These are phyloP conservation scores for Favolaschia claudopus DNA, from an alignment of 768 basidiomycete genomes.

Conservation along the genomic window DNA sequence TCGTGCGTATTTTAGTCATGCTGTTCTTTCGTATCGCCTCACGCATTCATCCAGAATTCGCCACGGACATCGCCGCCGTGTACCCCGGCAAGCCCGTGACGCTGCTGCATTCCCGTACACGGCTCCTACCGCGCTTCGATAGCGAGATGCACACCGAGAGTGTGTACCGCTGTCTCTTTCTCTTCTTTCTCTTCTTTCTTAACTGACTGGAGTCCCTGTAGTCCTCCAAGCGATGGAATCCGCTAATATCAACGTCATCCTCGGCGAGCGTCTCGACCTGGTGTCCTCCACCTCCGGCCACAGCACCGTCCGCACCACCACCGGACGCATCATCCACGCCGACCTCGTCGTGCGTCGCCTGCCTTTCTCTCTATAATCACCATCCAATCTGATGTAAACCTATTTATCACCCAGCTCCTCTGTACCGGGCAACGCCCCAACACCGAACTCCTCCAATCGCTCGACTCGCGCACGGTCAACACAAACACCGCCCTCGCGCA, in stretches of 20 bases:
- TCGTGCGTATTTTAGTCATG: conserved; percentile 49
- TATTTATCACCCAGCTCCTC: conserved; percentile 52
- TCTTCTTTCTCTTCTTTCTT: not conserved
- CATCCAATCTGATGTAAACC: not conserved
- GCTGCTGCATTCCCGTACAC: conserved; percentile 63
- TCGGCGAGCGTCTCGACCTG: conserved; percentile 63
- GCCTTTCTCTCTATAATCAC: not conserved
- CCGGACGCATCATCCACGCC: conserved; percentile 58
- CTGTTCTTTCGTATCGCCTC: not conserved
- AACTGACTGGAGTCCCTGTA: conserved; percentile 14
- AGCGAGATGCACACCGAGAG: conserved; percentile 59
- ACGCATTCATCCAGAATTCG: conserved; percentile 54
- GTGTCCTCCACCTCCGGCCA: conserved; percentile 31
- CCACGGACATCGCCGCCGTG: conserved; percentile 65
- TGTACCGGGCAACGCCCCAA: conserved; percentile 72
- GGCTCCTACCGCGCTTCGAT: conserved; percentile 63
- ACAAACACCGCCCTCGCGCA: conserved; percentile 46
- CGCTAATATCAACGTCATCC: conserved; percentile 55
- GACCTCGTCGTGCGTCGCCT: conserved; percentile 56
- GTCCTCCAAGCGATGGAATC: conserved; percentile 49
- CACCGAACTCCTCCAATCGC: conserved; percentile 50
- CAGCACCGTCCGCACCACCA: conserved; percentile 52
- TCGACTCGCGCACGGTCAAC: conserved; percentile 52
- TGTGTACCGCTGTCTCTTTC: conserved; percentile 32
- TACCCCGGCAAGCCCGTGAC: conserved; percentile 62